Conservation (phyloP, 139 green algal genomes). For the Nannochloris sp. region DNA sequence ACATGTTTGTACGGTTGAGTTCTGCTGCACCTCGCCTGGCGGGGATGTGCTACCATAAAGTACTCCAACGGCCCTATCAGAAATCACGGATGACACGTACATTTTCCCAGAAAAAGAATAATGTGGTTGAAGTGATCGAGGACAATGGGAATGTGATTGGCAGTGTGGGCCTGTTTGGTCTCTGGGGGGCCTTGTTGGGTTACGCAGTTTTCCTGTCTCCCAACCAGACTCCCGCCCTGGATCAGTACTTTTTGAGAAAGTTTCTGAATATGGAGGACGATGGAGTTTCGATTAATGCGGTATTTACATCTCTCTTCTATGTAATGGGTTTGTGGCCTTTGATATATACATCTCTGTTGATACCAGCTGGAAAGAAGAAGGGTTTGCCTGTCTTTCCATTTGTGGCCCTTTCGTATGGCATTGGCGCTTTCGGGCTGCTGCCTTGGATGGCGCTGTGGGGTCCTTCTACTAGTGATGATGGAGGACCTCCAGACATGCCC, state of each 20-base stretch:
- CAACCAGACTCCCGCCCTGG: slow-evolving; percentile 70
- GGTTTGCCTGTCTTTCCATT: slow-evolving; percentile 82
- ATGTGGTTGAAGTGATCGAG: background rate
- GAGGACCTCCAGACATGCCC: slow-evolving; percentile 10
- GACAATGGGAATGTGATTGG: slow-evolving; percentile 7
- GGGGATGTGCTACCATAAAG: too few relatives aligned
- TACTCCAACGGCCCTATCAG: too few relatives aligned
- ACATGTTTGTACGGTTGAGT: too few relatives aligned
- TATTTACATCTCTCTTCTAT: slow-evolving; percentile 61
- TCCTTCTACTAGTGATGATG: slow-evolving; percentile 5
- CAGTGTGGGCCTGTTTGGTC: slow-evolving; percentile 16
- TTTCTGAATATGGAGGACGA: slow-evolving; percentile 29
- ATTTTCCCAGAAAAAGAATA: background rate
- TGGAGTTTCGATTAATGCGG: slow-evolving; percentile 26
- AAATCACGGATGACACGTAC: background rate
- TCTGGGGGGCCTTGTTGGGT: slow-evolving; percentile 23
- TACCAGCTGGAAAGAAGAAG: slow-evolving; percentile 63
- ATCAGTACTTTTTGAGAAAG: slow-evolving; percentile 58
- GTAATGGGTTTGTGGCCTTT: slow-evolving; percentile 72
- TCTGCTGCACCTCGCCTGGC: too few relatives aligned
- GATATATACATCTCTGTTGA: slow-evolving; percentile 68
- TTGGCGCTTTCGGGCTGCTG: slow-evolving; percentile 70
- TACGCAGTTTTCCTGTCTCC: slow-evolving; percentile 62
- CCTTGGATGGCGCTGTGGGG: slow-evolving; percentile 71
- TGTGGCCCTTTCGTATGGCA: slow-evolving; percentile 46